These are phyloP conservation scores for Vigna nakashimae DNA, from an alignment of 306 rosid genomes.

Conservation along the genomic window DNA sequence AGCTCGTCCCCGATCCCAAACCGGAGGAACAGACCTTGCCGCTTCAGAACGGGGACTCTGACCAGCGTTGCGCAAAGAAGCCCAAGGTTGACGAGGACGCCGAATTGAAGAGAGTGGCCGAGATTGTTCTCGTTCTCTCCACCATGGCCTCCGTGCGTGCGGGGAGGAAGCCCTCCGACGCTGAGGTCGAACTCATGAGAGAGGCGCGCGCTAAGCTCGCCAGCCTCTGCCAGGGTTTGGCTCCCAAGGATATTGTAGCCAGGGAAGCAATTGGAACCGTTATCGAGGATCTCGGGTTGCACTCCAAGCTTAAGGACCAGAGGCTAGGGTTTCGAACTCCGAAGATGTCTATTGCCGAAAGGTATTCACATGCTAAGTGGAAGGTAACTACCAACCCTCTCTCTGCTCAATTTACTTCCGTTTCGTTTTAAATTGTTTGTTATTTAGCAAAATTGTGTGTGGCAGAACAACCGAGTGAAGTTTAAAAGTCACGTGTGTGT, in stretches of 20 bases:
- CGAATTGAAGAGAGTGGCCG: slow-evolving; percentile 82
- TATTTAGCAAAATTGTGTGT: neutral
- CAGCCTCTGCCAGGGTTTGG: slow-evolving; percentile 66
- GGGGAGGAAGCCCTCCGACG: slow-evolving; percentile 72
- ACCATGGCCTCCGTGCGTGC: slow-evolving; percentile 83
- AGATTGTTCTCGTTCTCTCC: slow-evolving; percentile 84
- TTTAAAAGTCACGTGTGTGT: neutral
- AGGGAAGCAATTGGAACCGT: slow-evolving; percentile 75
- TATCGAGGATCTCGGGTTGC: slow-evolving; percentile 87
- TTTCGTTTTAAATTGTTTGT: neutral
- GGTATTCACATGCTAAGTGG: slow-evolving; percentile 61
- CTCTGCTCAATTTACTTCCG: neutral
- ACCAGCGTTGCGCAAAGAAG: slow-evolving; percentile 58
- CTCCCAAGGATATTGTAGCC: slow-evolving; percentile 82
- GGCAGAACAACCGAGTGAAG: neutral
- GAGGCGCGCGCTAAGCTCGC: slow-evolving; percentile 83
- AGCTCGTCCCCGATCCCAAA: slow-evolving; percentile 17
- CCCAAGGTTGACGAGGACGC: slow-evolving; percentile 49
- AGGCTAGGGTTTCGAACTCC: slow-evolving; percentile 84
- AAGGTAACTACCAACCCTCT: slow-evolving; percentile 58
- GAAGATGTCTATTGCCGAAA: slow-evolving; percentile 77
- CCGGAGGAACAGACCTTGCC: neutral
- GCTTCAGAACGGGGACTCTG: slow-evolving; percentile 55
- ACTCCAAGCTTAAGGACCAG: slow-evolving; percentile 70
- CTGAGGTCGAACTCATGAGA: slow-evolving; percentile 72